These are phyloP conservation scores for Kuraishia hungarica DNA, from an alignment of 805 yeast genomes.

Conservation along the genomic window DNA sequence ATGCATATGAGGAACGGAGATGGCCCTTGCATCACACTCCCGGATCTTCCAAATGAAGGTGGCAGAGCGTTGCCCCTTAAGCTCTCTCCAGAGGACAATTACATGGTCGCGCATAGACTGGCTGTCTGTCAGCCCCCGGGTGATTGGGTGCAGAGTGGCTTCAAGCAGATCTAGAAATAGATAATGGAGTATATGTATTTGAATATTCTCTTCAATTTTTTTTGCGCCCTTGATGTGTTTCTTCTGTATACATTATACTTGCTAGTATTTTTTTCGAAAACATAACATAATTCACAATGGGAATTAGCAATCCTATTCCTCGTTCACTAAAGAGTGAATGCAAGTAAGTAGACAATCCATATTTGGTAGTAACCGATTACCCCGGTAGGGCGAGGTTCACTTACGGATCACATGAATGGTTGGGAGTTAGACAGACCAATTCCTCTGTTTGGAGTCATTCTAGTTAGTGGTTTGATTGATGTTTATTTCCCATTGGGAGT, in stretches of 20 bases:
- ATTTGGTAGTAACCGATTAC: background rate
- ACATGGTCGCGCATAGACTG: background rate
- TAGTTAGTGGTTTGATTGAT: too few relatives aligned
- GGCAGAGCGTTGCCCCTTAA: background rate
- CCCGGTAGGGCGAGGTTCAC: background rate
- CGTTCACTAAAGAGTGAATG: slow-evolving; percentile 81
- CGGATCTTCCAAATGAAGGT: background rate
- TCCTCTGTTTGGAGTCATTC: too few relatives aligned
- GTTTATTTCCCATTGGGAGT: too few relatives aligned
- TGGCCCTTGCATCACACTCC: background rate
- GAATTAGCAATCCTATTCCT: slow-evolving; percentile 92
- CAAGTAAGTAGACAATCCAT: slow-evolving; percentile 41
- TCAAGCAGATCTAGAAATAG: background rate
- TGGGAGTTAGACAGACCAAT: too few relatives aligned
- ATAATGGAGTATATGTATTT: background rate
- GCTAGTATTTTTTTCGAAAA: background rate
- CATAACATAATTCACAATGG: slow-evolving; percentile 31
- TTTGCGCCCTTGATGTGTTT: background rate
- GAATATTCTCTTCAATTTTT: background rate
- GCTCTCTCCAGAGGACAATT: background rate
- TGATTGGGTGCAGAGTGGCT: background rate
- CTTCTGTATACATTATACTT: background rate
- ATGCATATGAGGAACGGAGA: background rate
- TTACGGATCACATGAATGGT: too few relatives aligned
- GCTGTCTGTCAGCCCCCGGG: background rate